Evolutionary conservation across 257 asterid species (phyloP).

Genomic region (Petunia secreta): DNA sequence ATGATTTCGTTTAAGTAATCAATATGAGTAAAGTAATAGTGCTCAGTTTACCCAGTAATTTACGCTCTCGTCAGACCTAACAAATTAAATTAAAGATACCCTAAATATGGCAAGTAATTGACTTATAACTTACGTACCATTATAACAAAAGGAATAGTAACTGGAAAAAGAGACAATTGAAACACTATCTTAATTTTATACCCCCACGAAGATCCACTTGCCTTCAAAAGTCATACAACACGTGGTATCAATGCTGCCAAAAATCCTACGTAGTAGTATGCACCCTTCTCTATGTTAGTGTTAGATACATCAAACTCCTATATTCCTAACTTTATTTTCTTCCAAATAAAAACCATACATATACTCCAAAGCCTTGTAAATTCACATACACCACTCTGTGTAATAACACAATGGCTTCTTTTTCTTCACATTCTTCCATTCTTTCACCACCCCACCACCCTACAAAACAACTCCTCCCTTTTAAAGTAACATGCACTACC

Average conservation of each 20-base stretch:
- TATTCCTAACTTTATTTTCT: not conserved
- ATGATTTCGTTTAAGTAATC: no score
- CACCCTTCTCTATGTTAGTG: not conserved
- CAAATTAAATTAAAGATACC: no score
- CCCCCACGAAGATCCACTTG: not conserved
- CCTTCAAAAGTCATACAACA: not conserved
- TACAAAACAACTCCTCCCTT: not conserved
- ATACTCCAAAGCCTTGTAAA: no score
- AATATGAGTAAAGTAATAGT: no score
- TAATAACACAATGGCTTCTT: not conserved
- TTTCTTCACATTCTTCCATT: conserved; percentile 21
- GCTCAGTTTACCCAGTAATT: no score
- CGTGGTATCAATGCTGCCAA: not conserved
- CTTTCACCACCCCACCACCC: conserved; percentile 24
- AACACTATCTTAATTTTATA: not conserved
- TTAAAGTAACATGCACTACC: conserved; percentile 29
- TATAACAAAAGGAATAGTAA: no score
- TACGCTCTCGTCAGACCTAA: no score
- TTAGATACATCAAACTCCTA: not conserved
- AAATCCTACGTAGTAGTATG: not conserved
- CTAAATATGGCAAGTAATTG: no score
- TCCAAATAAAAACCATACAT: not conserved
- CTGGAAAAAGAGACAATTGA: not conserved
- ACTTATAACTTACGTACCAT: no score
- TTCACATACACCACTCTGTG: no score